Conservation (phyloP, 331 rosid genomes). For the Rhamnella rubrinervis region DNA sequence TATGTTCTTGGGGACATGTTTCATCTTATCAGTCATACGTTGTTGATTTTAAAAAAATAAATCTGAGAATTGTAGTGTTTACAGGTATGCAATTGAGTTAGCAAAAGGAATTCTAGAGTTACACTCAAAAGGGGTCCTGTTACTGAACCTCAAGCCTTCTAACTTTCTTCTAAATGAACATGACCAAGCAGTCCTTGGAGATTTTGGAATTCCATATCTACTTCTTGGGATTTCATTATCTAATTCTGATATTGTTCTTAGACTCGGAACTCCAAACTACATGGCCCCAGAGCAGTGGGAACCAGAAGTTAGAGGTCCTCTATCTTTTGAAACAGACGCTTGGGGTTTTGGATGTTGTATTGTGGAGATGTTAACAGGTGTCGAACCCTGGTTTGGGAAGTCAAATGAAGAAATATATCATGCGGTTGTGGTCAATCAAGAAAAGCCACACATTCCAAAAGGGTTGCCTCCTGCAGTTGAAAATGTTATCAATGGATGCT, state of each 20-base stretch:
- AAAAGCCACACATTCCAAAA: slow-evolving; percentile 34
- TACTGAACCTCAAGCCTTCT: slow-evolving; percentile 43
- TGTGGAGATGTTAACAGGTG: slow-evolving; percentile 46
- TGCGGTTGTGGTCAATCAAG: slow-evolving; percentile 36
- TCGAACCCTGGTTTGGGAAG: slow-evolving; percentile 49
- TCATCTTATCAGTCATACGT: background rate
- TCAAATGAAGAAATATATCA: slow-evolving; percentile 36
- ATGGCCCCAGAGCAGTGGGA: slow-evolving; percentile 61
- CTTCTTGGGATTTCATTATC: slow-evolving; percentile 38
- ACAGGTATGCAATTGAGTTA: slow-evolving; percentile 43
- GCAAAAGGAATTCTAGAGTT: slow-evolving; percentile 43
- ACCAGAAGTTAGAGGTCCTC: slow-evolving; percentile 44
- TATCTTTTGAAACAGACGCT: slow-evolving; percentile 40
- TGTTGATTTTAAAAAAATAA: background rate
- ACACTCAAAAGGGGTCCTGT: slow-evolving; percentile 40
- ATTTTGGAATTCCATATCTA: slow-evolving; percentile 43
- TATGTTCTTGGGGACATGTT: background rate
- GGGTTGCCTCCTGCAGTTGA: slow-evolving; percentile 40
- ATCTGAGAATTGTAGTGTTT: slow-evolving; percentile 7
- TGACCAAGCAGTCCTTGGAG: slow-evolving; percentile 33
- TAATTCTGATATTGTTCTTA: slow-evolving; percentile 35
- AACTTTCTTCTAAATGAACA: slow-evolving; percentile 41
- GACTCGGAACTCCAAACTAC: slow-evolving; percentile 53
- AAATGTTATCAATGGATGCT: slow-evolving; percentile 37
- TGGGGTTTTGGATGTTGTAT: slow-evolving; percentile 53